A percentile compares a stretch with the other conserved stretches of the same genome.
Conservation (phyloP, 805 yeast genomes). For the Barnettozyma sp. region DNA sequence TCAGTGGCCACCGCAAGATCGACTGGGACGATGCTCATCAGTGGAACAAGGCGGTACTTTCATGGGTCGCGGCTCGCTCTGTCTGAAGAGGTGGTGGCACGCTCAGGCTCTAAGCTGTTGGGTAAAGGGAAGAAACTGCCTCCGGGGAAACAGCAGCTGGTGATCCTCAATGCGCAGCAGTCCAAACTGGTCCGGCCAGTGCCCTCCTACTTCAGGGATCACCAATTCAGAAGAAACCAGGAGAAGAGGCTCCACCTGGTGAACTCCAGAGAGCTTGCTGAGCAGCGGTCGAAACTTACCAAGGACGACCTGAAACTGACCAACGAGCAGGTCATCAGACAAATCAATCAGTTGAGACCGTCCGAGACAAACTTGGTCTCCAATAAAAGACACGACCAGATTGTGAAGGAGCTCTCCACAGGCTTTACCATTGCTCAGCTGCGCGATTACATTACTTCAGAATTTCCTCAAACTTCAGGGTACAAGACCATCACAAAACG, state of each 20-base stretch:
- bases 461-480: slow-evolving; percentile 6
- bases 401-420: slow-evolving; percentile 9
- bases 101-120: slow-evolving; percentile 5
- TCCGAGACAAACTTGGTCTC: slow-evolving; percentile 13
- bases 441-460: slow-evolving; percentile 8
- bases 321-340: slow-evolving; percentile 8
- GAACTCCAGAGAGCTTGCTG: slow-evolving; percentile 3
- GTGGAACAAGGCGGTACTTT: slow-evolving; percentile 3
- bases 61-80: slow-evolving; percentile 1
- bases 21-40: background rate
- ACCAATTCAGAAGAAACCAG: background rate
- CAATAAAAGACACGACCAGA: slow-evolving; percentile 16
- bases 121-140: slow-evolving; percentile 23
- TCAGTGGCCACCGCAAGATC: no score
- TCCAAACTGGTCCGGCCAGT: slow-evolving; percentile 15
- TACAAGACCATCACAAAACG: slow-evolving; percentile 8
- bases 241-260: background rate
- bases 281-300: slow-evolving; percentile 6
- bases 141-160: slow-evolving; percentile 19
- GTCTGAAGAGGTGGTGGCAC: background rate
- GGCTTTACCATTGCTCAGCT: slow-evolving; percentile 17
- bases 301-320: slow-evolving; percentile 7
- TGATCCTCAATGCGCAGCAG: slow-evolving; percentile 20
- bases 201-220: slow-evolving; percentile 3
- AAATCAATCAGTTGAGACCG: slow-evolving; percentile 15